Base-by-base conservation (phyloP, 345 rosid species). In the Salix dunnii region DNA sequence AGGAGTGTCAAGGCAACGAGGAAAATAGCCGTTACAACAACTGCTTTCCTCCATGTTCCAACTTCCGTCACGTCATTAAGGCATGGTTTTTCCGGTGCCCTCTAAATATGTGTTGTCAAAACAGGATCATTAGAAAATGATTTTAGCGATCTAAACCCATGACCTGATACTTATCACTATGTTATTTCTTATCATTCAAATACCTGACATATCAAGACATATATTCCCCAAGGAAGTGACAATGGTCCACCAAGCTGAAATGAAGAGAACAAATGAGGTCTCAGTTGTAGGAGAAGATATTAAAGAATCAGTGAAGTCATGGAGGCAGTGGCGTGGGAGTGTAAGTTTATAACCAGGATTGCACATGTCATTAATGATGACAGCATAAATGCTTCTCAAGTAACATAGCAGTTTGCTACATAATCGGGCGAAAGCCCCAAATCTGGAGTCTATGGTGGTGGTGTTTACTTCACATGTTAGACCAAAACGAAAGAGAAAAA, bases 161-260 rank as follows among this genome's bases (percentile, higher is more conserved):
- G 38, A 71, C 48, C 49, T 36, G 6, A 28, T 51, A 43, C 70
- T n/a, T n/a, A 48, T 40, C 13, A 31, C 21, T 31, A 23, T 67
- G 28, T 25, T 36, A 4, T 8, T 65, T 53, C 16, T 40, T 55
- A 14, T 17, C 0, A 51, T 64, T 49, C 7, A 35, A 46, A 5
- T 85, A 95, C 99, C 99, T 95, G 97, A 80, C 96, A 95, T 78
- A 93, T 93, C 83, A 93, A 81, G 73, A 95, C 94, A 61, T 95
- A 95, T 2, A 93, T 87, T 55, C 97, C 99, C 99, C 96, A 95
- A 35, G 97, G 97, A 83, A 95, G 95, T 8, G 99, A 92, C 70
- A 93, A 76, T 51, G 97, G 97, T 35, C 99, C 99, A 1, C 99
- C 97, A 36, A 95, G 86, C 97, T 95, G 89, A 72, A 80, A 70